phyloP scores from a whole-genome alignment of 2,329 filamentous ascomycete genomes.

The Clonostachys sp. region DNA sequence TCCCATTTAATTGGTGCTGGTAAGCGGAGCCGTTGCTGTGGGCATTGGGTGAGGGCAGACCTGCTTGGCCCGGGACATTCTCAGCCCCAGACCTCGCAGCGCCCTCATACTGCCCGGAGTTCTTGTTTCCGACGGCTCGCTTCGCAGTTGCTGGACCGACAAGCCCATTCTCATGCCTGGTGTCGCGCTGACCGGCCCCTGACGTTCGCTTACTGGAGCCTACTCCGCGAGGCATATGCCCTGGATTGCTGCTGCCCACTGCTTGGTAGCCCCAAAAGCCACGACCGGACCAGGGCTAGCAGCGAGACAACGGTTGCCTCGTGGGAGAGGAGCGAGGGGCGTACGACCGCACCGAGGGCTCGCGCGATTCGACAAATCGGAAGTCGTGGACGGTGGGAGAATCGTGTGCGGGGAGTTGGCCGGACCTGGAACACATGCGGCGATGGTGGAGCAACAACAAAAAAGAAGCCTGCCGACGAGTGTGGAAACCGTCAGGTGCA shows the following conservation, averaged over 20 bases:
- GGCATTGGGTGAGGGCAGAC: slow-evolving; percentile 10
- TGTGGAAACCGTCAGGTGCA: too few species aligned
- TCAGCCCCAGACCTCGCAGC: slow-evolving; percentile 17
- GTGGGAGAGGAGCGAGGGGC: slow-evolving; percentile 5
- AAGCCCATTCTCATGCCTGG: slow-evolving; percentile 82
- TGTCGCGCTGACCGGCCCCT: slow-evolving; percentile 64
- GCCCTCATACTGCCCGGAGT: slow-evolving; percentile 33
- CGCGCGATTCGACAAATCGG: too few species aligned
- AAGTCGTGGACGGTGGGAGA: too few species aligned
- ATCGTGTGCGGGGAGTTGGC: too few species aligned
- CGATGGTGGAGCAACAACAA: too few species aligned
- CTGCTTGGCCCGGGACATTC: neutral
- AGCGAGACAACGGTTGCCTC: neutral
- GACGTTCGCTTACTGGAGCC: slow-evolving; percentile 57
- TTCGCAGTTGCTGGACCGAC: slow-evolving; percentile 51
- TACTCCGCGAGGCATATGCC: slow-evolving; percentile 58
- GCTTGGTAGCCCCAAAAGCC: neutral
- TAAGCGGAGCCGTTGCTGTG: slow-evolving; percentile 2
- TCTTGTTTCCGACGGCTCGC: slow-evolving; percentile 35
- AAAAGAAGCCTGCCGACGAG: too few species aligned
- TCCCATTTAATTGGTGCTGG: slow-evolving; percentile 26
- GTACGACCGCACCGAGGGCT: neutral
- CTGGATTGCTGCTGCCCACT: slow-evolving; percentile 12
- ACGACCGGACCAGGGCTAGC: neutral
- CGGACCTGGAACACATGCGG: too few species aligned